Base-by-base conservation (phyloP, 2,329 filamentous ascomycete genomes). In the Purpureocillium takamizusanense region DNA sequence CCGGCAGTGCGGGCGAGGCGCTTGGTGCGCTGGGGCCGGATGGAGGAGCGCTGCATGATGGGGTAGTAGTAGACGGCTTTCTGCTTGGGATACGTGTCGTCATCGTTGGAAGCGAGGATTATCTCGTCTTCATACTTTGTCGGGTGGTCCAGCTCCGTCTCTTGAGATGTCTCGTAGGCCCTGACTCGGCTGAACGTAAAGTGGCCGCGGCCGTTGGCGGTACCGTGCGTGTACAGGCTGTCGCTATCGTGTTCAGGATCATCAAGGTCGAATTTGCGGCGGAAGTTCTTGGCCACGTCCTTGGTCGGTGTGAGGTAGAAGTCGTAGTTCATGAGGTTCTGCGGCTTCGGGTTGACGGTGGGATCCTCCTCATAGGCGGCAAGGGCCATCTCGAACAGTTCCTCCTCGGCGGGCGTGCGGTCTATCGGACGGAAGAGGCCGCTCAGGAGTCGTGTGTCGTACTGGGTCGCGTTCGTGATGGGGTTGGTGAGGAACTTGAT, bases 401-500 rank as follows among this genome's bases (percentile, higher is more conserved):
- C 64, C 42, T 76, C 70, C 45, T 79, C 74, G 33, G 69, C 71
- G 1, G 70, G 62, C 12, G 67, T 70, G 41, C 67, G 65, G 38
- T 76, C 70, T 42, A 78, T 69, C 17, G 79, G 79, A 45, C 72
- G 70, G 50, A 84, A 69, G 40, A 84, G 59, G 46, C 74, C 73
- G 48, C 69, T 72, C 34, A 80, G 69, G 18, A 84, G 66, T 29
- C 80, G 77, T 35, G 63, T 65, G 54, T 82, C 77, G 55, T 81
- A 83, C 33, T 60, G 60, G 34, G 51, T 63, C 32, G 53, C 44
- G 39, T 67, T 63, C 9, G 70, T 62, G 21, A 83, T 72, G 4
- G 80, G 80, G 53, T 80, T 81, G 46, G 72, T 77, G 37, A 71
- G 70, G 58, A 83, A 83, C 58, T 83, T 83, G 62, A 83, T 69